Conservation (phyloP, 768 basidiomycete species). For the Ramaria sp. region DNA sequence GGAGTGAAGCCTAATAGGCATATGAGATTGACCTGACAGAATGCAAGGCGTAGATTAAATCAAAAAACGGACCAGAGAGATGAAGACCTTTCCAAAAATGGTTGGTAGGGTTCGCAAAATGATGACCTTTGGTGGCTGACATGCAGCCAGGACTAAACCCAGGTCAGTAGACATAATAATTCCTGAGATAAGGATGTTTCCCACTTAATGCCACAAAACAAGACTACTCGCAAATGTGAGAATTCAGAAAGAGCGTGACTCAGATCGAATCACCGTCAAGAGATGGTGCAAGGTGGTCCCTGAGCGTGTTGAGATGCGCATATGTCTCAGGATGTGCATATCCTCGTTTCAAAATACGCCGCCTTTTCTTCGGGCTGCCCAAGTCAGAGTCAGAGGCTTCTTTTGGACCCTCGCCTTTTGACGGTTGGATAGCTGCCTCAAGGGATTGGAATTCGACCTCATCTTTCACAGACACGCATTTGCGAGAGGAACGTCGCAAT, state of each 20-base stretch:
- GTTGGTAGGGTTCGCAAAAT: constrained; percentile 71
- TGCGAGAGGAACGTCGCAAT: neutral
- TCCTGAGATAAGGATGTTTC: constrained; percentile 10
- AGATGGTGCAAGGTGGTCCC: constrained; percentile 39
- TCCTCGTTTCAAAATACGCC: constrained; percentile 25
- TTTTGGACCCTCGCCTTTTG: neutral
- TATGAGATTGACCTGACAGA: neutral
- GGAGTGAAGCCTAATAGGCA: constrained; percentile 45
- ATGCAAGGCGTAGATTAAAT: neutral
- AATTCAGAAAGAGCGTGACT: neutral
- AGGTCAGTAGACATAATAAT: neutral
- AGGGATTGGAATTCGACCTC: neutral
- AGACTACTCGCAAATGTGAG: constrained; percentile 30
- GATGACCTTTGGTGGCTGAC: constrained; percentile 64
- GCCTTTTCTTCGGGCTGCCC: neutral
- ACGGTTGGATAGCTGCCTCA: no score
- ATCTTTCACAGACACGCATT: neutral
- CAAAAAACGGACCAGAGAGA: constrained; percentile 37
- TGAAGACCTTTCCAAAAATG: constrained; percentile 75
- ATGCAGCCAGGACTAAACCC: constrained; percentile 48
- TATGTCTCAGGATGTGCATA: constrained; percentile 44
- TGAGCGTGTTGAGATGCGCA: constrained; percentile 38
- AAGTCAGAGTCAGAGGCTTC: neutral
- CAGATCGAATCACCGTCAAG: constrained; percentile 42
- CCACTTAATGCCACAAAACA: constrained; percentile 84